Conservation (phyloP, 2,329 filamentous ascomycete genomes). For the Penicillium sp. region DNA sequence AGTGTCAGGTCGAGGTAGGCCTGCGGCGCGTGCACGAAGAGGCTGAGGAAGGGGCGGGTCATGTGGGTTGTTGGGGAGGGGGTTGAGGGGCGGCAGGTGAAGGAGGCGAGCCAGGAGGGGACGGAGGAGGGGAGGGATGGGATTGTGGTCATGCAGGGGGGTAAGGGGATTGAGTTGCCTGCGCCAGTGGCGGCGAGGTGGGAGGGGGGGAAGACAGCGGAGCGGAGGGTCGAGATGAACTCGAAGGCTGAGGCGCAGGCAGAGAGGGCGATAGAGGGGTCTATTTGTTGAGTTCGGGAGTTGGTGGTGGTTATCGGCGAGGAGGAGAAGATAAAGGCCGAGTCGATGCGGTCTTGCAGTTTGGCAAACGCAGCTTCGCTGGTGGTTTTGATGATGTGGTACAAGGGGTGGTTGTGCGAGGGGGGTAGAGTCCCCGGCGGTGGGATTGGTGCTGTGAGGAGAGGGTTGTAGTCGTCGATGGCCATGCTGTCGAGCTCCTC, state of each 20-base stretch:
- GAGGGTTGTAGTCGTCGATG: not conserved
- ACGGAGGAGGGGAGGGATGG: not conserved
- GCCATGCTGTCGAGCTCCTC: constrained; percentile 1
- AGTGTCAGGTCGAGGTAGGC: constrained; percentile 5
- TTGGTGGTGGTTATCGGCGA: not conserved
- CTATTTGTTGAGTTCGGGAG: too few relatives aligned
- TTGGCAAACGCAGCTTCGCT: constrained; percentile 1
- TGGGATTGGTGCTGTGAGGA: not conserved
- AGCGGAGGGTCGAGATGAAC: not conserved
- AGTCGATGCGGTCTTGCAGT: not conserved
- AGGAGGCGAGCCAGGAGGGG: not conserved
- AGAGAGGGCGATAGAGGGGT: not conserved
- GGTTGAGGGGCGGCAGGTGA: not conserved
- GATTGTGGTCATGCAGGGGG: not conserved
- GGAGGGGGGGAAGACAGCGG: not conserved
- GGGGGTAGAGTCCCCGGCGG: not conserved
- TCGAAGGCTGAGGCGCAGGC: constrained; percentile 6
- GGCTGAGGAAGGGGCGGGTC: constrained; percentile 2
- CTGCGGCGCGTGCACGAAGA: not conserved
- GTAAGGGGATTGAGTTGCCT: not conserved
- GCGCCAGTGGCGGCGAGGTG: not conserved
- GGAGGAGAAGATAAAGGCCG: not conserved
- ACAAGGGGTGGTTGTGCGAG: constrained; percentile 5
- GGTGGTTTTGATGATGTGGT: not conserved
- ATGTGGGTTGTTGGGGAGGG: not conserved